Evolutionary conservation across 2,329 filamentous ascomycete species (phyloP).

Genomic region (Aquanectria penicillioides): DNA sequence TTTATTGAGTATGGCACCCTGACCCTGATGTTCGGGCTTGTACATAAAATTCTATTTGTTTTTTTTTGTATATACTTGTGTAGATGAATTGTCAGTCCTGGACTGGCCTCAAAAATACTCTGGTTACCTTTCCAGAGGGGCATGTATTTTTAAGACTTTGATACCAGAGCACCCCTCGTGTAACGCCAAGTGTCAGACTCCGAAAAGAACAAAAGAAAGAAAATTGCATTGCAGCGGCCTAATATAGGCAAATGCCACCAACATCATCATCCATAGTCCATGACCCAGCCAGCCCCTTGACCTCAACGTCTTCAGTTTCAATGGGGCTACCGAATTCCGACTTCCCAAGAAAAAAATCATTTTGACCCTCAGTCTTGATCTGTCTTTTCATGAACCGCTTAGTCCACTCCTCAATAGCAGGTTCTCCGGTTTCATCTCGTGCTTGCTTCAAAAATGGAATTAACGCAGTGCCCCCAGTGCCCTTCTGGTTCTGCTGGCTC

Average conservation of each 20-base stretch:
- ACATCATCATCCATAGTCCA: slow-evolving; percentile 90
- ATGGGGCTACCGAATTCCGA: slow-evolving; percentile 53
- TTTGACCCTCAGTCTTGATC: slow-evolving; percentile 58
- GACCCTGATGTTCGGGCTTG: slow-evolving; percentile 27
- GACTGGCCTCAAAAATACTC: slow-evolving; percentile 18
- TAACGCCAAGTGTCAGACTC: neutral
- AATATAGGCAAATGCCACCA: slow-evolving; percentile 68
- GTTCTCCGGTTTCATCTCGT: slow-evolving; percentile 93
- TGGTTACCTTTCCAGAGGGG: too few species aligned
- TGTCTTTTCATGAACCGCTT: slow-evolving; percentile 66
- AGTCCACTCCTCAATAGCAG: slow-evolving; percentile 77
- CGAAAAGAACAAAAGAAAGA: neutral
- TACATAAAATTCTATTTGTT: slow-evolving; percentile 26
- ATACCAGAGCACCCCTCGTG: neutral
- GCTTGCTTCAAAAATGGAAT: slow-evolving; percentile 98
- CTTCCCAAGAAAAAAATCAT: slow-evolving; percentile 69
- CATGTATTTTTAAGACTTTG: slow-evolving; percentile 19
- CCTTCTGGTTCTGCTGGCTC: slow-evolving; percentile 72
- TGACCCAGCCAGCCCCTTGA: slow-evolving; percentile 78
- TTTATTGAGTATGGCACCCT: slow-evolving; percentile 23
- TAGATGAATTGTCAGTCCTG: slow-evolving; percentile 21
- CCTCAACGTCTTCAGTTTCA: slow-evolving; percentile 57
- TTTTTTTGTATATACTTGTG: slow-evolving; percentile 36
- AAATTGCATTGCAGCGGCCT: neutral
- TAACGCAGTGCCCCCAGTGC: slow-evolving; percentile 91